Percentiles rank a stretch among this genome's conserved stretches.
Evolutionary conservation across 148 eudicot species (phyloP).

Genomic region (Chenopodium formosanum): DNA sequence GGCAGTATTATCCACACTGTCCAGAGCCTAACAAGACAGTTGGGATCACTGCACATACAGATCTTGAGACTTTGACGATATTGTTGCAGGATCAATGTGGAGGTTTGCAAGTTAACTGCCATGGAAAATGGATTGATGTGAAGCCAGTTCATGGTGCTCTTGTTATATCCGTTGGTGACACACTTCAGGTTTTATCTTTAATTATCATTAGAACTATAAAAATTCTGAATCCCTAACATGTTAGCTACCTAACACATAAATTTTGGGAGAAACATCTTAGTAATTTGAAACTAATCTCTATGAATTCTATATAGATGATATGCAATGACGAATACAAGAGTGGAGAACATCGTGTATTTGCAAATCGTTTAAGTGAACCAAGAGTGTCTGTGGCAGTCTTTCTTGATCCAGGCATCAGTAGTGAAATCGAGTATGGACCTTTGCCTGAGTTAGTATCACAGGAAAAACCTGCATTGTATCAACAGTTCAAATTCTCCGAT

Average conservation of each 20-base stretch:
- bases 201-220: not conserved
- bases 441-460: conserved; percentile 51
- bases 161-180: conserved; percentile 40
- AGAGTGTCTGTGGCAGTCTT: conserved; percentile 57
- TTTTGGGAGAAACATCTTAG: too few species aligned
- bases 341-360: conserved; percentile 62
- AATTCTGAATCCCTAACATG: not conserved
- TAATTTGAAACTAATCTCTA: not conserved
- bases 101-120: conserved; percentile 42
- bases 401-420: conserved; percentile 46
- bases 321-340: conserved; percentile 63
- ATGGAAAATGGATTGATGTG: conserved; percentile 36
- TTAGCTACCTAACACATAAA: too few species aligned
- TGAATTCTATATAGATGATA: conserved; percentile 38
- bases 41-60: conserved; percentile 40
- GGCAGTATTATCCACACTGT: conserved; percentile 38
- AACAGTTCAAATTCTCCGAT: conserved; percentile 38
- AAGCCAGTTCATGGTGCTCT: conserved; percentile 41
- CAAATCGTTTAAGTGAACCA: conserved; percentile 39
- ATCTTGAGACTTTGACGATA: conserved; percentile 38
- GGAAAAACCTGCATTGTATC: conserved; percentile 52
- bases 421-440: conserved; percentile 53
- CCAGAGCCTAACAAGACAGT: conserved; percentile 40
- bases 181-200: conserved; percentile 35
- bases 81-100: conserved; percentile 38